Base-by-base conservation (phyloP, 2,329 filamentous ascomycete genomes). In the Teratosphaeria nubilosa region DNA sequence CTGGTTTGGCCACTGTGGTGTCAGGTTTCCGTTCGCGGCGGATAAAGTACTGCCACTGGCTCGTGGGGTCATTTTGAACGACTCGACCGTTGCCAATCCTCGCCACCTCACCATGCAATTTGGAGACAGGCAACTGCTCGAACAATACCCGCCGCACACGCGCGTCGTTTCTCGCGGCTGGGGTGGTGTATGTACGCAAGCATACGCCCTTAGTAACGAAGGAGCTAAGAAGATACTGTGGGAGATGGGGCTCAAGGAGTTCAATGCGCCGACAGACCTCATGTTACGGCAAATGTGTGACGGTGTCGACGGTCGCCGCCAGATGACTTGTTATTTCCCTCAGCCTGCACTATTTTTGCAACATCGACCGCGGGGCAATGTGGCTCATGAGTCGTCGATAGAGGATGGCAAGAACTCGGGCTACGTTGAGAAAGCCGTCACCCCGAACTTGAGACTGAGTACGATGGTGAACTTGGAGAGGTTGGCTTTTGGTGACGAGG, bases 271-370 rank as follows among this genome's bases (percentile, higher is more conserved):
- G 0, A 76, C 73, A 60, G 70, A 73, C 50, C 65, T 69, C 31
- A 68, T 69, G 66, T 57, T 72, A 10, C 56, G 65, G 16, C 62
- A 69, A 14, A 61, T 74, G 48, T 66, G 70, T 58, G 65, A 72
- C 54, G 64, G 67, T 32, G 57, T 62, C 16, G 56, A 68, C 41
- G 70, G 60, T 14, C 62, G 68, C 10, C 54, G 56, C 50, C 57
- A 73, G 58, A 70, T 74, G 55, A 72, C 69, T 51, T 75, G 78
- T 66, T 50, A 80, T 60, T 71, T 73, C 0, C 68, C 73, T 1
- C 70, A 74, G 59, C 78, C 77, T 0, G 69, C 72, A 31, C 65
- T 81, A 2, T 78, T 82, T 63, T 72, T 77, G n/a, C 75, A 78
- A 16, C 75, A 79, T 60, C 69, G 75, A 1, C 65, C 73, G 0